Base-by-base conservation (phyloP, 305 asterid genomes). In the Vinca major region DNA sequence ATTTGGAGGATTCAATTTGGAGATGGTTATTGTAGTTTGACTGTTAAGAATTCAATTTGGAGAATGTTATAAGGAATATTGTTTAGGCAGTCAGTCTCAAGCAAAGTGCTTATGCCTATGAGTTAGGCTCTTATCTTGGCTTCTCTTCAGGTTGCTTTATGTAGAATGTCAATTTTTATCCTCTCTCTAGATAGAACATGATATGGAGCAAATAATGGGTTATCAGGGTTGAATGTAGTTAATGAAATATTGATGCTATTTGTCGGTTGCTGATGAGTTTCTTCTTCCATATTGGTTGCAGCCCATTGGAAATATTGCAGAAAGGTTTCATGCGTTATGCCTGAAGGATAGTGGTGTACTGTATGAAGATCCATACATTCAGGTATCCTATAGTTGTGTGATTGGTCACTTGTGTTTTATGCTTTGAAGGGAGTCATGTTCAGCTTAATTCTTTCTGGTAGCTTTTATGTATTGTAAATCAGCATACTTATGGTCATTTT, bases 271-370 rank as follows among this genome's bases (percentile, higher is more conserved):
- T 78, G 79, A 71, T 78, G 41, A 63, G 33, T 16, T 48, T 37
- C 63, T 58, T 70, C 63, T 67, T 49, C 62, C 65, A 43, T 77
- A 62, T 66, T 80, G 74, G 73, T 69, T 83, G 85, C 81, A 92
- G 96, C 96, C 94, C 20, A 78, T 89, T 71, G 96, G 94, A 80
- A 85, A 81, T 80, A 85, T 84, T 73, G 85, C 91, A 8, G 98
- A 92, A 88, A 88, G 89, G 77, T 92, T 88, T 79, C 84, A 76
- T 73, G 90, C 94, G 63, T 80, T 92, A 72, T 85, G 92, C 83
- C 78, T 89, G 69, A 92, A 88, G 83, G 98, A 92, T 77, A 92
- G 98, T 77, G 98, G 98, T 50, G 92, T 92, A 71, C 71, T 91
- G 52, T 91, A 91, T 55, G 96, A 91, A 86, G 98, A 91, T 84